These are phyloP conservation scores for Cytospora mali DNA, from an alignment of 2,329 filamentous ascomycete genomes.

Conservation along the genomic window DNA sequence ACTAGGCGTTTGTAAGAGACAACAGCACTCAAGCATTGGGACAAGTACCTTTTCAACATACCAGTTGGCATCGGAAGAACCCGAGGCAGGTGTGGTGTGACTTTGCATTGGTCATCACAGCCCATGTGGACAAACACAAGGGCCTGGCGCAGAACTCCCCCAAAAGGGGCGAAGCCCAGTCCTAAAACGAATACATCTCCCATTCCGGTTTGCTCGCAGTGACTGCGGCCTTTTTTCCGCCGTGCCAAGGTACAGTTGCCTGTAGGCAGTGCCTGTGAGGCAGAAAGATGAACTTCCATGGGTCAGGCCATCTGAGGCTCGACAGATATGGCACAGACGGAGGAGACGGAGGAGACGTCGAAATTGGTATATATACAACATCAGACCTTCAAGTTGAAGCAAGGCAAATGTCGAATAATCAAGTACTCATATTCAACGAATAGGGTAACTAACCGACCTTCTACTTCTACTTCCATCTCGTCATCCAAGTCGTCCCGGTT, in stretches of 20 bases:
- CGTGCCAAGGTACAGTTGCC: constrained; percentile 10
- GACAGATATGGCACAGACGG: background rate
- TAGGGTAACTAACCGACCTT: too few relatives aligned
- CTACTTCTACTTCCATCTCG: too few relatives aligned
- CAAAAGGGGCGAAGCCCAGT: constrained; percentile 9
- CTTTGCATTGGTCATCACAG: too few relatives aligned
- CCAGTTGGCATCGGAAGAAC: too few relatives aligned
- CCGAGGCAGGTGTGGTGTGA: too few relatives aligned
- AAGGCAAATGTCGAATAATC: background rate
- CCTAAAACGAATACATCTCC: background rate
- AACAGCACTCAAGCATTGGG: too few relatives aligned
- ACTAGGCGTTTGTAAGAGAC: too few relatives aligned
- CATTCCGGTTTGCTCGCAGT: background rate
- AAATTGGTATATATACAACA: constrained; percentile 1
- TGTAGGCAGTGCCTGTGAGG: constrained; percentile 3
- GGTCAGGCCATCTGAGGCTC: constrained; percentile 4
- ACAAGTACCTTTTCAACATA: too few relatives aligned
- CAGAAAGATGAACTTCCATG: constrained; percentile 12
- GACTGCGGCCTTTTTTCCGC: background rate
- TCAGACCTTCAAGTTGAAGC: background rate
- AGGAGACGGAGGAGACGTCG: background rate
- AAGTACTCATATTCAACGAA: background rate
- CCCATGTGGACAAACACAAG: too few relatives aligned
- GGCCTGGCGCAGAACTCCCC: constrained; percentile 16
- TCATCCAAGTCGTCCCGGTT: background rate